Evolutionary conservation across 2,329 filamentous ascomycete species (phyloP), one percentile per base, ranked within the genome.

Genomic region (Pochonia chlamydosporia): DNA sequence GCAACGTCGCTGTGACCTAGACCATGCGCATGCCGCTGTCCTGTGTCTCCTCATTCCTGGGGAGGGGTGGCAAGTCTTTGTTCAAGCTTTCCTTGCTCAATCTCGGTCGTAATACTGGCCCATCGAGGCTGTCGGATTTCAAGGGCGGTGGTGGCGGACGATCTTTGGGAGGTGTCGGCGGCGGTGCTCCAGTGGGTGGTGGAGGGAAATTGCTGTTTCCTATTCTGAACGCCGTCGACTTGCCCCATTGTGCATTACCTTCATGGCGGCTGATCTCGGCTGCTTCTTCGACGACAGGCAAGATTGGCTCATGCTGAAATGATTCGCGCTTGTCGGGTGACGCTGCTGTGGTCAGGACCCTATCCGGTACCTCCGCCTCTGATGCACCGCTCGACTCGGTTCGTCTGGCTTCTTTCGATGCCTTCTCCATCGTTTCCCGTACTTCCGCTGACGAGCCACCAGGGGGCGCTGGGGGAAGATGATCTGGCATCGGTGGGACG

Each of bases 241-340:
- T 49, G 1, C 72, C 71, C 49, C 46, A 43, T 4, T 23, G 18
- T n/a, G 49, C 31, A 7, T n/a, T 18, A 5, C 39, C 63, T 40
- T 76, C 79, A 49, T 70, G 68, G 20, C 73, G 74, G 58, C 79
- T 81, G 46, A 76, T 84, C 64, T 96, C 92, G 5, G 82, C 87
- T n/a, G 82, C 85, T 67, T 97, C 92, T 56, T 96, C 88, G 6
- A 97, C 90, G 9, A 96, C 84, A 0, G 92, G 92, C 2, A 97
- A 70, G 1, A 68, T 76, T 60, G 62, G 63, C 59, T 63, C 82
- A 63, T 57, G 85, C 73, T 74, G 59, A 71, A 76, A 20, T 70
- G 78, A 66, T 73, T 87, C 61, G 70, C 76, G 54, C 73, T 74
- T 49, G 70, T 81, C 63, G 2, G 57, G 43, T 18, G 53, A 49